Percentiles rank a stretch among this genome's conserved stretches.
phyloP scores from a whole-genome alignment of 31 red algal genomes.

The Porphyra umbilicalis region DNA sequence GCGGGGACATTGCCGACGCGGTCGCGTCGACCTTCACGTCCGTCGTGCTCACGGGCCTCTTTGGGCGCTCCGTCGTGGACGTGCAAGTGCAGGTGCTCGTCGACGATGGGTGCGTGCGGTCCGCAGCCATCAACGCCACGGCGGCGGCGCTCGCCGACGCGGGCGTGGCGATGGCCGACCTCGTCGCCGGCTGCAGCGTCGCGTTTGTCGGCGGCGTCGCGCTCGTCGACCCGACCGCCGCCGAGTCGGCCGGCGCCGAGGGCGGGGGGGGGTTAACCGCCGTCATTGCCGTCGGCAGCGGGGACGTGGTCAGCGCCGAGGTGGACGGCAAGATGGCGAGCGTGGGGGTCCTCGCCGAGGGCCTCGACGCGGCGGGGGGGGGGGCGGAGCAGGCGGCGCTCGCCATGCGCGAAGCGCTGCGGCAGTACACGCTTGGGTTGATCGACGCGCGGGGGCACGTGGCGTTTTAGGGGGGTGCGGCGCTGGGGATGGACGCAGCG shows the following conservation, averaged over 20 bases:
- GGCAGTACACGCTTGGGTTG: background rate
- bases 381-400: background rate
- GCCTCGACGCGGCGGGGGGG: background rate
- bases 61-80: conserved; percentile 55
- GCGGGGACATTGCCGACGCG: conserved; percentile 22
- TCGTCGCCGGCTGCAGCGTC: conserved; percentile 41
- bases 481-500: background rate
- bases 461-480: background rate
- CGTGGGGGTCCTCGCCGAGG: background rate
- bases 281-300: conserved; percentile 14
- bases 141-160: conserved; percentile 70
- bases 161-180: conserved; percentile 56
- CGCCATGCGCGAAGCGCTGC: background rate
- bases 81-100: conserved; percentile 69
- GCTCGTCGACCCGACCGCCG: conserved; percentile 37
- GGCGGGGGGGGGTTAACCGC: conserved; percentile 33
- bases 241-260: conserved; percentile 16
- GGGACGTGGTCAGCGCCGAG: background rate
- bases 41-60: conserved; percentile 27
- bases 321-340: background rate
- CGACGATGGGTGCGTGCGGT: conserved; percentile 56
- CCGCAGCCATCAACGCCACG: conserved; percentile 53
- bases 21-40: conserved; percentile 38
- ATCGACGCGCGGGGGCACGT: background rate
- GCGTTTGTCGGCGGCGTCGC: conserved; percentile 40